phyloP scores from a whole-genome alignment of 2,329 filamentous ascomycete genomes.

The Chaetomiaceae sp. region DNA sequence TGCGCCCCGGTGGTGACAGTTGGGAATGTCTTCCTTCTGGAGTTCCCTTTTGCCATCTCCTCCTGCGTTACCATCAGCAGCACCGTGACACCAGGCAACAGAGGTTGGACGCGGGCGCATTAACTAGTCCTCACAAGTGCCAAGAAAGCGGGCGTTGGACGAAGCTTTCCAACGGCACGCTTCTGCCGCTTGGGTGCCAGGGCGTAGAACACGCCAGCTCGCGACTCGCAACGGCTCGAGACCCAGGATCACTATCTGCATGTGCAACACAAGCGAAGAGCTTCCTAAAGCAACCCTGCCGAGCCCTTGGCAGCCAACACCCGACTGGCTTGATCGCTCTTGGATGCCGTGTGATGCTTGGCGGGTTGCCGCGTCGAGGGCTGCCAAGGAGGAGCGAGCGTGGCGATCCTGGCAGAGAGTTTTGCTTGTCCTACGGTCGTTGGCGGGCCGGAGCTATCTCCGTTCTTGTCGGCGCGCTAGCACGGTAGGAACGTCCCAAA shows the following conservation, averaged over 20 bases:
- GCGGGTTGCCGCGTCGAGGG: background rate
- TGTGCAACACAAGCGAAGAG: too few relatives aligned
- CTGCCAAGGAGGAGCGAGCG: conserved; percentile 8
- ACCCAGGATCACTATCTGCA: background rate
- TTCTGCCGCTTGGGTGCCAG: conserved; percentile 5
- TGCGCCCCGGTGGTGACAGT: background rate
- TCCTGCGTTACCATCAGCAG: too few relatives aligned
- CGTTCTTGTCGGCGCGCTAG: conserved; percentile 9
- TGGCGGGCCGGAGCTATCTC: conserved; percentile 7
- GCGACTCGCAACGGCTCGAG: background rate
- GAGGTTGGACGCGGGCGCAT: too few relatives aligned
- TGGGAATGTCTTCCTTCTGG: too few relatives aligned
- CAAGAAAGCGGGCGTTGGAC: conserved; percentile 1
- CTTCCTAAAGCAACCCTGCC: conserved; percentile 12
- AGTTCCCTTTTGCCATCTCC: too few relatives aligned
- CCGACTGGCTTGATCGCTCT: conserved; percentile 5
- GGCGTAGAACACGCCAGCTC: background rate
- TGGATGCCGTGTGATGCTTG: conserved; percentile 9
- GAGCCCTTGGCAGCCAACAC: conserved; percentile 7
- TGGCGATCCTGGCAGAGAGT: conserved; percentile 6
- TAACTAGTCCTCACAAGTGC: background rate
- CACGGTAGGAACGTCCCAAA: background rate
- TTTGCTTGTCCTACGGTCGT: conserved; percentile 1
- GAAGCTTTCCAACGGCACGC: conserved; percentile 12
- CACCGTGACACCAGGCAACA: too few relatives aligned